phyloP scores from a whole-genome alignment of 208 protist genomes.

The Porcisia deanei region DNA sequence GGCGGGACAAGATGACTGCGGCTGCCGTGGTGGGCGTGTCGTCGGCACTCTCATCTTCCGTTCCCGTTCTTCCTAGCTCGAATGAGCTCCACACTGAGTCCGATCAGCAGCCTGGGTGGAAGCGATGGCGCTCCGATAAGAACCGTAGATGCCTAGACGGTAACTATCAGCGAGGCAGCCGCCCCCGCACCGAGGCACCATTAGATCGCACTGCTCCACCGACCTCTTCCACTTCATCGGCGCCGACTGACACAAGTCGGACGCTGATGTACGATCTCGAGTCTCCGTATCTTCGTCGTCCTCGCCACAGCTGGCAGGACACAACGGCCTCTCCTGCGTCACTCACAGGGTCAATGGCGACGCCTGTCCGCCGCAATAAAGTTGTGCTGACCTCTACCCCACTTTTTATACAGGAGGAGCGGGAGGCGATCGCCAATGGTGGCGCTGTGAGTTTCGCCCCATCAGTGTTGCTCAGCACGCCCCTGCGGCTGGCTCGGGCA shows the following conservation, averaged over 20 bases:
- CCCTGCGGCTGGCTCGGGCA: conserved; percentile 18
- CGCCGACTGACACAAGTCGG: conserved; percentile 6
- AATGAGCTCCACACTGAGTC: background rate
- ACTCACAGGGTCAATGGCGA: conserved; percentile 1
- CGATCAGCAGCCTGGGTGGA: background rate
- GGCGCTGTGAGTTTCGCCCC: background rate
- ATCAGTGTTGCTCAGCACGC: conserved; percentile 6
- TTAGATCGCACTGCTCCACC: background rate
- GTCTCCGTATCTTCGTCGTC: background rate
- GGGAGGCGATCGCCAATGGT: background rate
- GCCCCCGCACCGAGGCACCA: background rate
- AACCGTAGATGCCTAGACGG: background rate
- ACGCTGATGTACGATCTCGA: conserved; percentile 17
- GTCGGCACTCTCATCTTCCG: conserved; percentile 2
- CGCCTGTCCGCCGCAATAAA: conserved; percentile 20
- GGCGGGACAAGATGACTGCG: conserved; percentile 5
- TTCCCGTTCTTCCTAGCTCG: background rate
- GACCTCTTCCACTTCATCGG: background rate
- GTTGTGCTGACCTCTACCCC: conserved; percentile 46
- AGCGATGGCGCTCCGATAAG: conserved; percentile 11
- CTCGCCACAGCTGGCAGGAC: background rate
- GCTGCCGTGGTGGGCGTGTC: conserved; percentile 1
- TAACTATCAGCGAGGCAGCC: background rate
- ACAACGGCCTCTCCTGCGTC: background rate
- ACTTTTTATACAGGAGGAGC: conserved; percentile 31